Evolutionary conservation across 768 basidiomycete species (phyloP).

Genomic region (Leccinum boreale): DNA sequence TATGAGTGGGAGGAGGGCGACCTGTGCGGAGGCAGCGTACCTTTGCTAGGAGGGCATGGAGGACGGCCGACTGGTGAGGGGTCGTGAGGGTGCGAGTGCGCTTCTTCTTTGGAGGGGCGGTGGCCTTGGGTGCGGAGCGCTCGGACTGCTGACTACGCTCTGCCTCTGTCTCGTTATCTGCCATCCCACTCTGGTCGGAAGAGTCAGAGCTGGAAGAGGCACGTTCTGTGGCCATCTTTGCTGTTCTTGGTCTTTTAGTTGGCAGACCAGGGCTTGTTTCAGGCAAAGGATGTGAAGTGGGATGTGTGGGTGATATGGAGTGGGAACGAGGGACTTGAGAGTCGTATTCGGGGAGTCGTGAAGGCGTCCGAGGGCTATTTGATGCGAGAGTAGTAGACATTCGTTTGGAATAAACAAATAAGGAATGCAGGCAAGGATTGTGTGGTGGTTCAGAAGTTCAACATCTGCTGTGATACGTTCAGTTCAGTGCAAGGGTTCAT

Average conservation of each 20-base stretch:
- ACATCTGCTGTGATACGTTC: slow-evolving; percentile 4
- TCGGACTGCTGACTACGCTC: slow-evolving; percentile 42
- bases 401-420: slow-evolving; percentile 23
- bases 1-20: not conserved
- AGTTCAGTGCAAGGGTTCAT: not conserved
- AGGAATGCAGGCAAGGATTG: slow-evolving; percentile 13
- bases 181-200: slow-evolving; percentile 54
- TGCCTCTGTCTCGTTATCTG: slow-evolving; percentile 56
- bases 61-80: slow-evolving; percentile 83
- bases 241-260: slow-evolving; percentile 19
- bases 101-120: slow-evolving; percentile 48
- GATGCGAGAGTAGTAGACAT: slow-evolving; percentile 25
- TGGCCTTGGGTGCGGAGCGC: slow-evolving; percentile 28
- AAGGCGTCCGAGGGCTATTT: slow-evolving; percentile 10
- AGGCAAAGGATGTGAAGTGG: not conserved
- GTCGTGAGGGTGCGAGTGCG: slow-evolving; percentile 87
- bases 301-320: not conserved
- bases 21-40: slow-evolving; percentile 36
- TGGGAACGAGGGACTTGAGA: not conserved
- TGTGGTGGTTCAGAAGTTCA: slow-evolving; percentile 17
- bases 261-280: slow-evolving; percentile 13
- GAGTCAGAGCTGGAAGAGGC: slow-evolving; percentile 33
- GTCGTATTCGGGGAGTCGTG: slow-evolving; percentile 23
- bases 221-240: slow-evolving; percentile 23
- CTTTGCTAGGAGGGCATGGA: slow-evolving; percentile 84